Conservation (phyloP, 805 yeast genomes). For the Metschnikowia aberdeeniae region DNA sequence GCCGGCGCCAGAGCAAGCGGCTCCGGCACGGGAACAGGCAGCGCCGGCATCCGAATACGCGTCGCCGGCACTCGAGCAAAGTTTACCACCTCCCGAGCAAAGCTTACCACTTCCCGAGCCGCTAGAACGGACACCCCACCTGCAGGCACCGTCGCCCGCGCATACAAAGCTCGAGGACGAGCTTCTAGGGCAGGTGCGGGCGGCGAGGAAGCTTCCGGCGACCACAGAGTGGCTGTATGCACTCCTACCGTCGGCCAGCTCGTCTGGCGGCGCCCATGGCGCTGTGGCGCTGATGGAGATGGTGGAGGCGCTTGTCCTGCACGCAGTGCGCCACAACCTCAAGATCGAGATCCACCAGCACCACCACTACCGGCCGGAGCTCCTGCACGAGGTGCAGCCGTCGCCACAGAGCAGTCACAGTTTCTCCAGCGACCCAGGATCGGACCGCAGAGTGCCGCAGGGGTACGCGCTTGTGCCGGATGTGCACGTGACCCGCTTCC, state of each 20-base stretch:
- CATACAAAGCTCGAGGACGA: background rate
- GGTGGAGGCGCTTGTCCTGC: slow-evolving; percentile 53
- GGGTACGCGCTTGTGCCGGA: slow-evolving; percentile 13
- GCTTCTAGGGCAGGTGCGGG: slow-evolving; percentile 8
- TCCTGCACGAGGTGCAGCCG: background rate
- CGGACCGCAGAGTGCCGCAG: slow-evolving; percentile 3
- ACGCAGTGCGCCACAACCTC: slow-evolving; percentile 54
- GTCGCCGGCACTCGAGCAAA: no score
- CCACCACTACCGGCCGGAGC: slow-evolving; percentile 55
- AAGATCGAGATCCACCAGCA: slow-evolving; percentile 78
- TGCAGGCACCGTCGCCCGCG: background rate
- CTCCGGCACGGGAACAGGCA: background rate
- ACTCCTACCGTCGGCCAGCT: background rate
- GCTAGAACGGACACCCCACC: background rate
- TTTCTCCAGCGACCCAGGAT: background rate
- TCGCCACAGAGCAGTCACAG: slow-evolving; percentile 1
- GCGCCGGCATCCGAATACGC: background rate
- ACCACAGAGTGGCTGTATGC: background rate
- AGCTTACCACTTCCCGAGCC: background rate
- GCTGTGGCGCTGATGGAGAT: slow-evolving; percentile 47
- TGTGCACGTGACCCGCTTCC: slow-evolving; percentile 22
- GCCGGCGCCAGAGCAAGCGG: background rate
- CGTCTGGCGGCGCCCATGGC: slow-evolving; percentile 29
- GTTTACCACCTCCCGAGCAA: no score
- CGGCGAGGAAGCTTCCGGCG: slow-evolving; percentile 3